Percentiles rank a stretch among this genome's conserved stretches.
These are phyloP conservation scores for Aspergillus diversus DNA, from an alignment of 495 filamentous ascomycete genomes.

Conservation along the genomic window DNA sequence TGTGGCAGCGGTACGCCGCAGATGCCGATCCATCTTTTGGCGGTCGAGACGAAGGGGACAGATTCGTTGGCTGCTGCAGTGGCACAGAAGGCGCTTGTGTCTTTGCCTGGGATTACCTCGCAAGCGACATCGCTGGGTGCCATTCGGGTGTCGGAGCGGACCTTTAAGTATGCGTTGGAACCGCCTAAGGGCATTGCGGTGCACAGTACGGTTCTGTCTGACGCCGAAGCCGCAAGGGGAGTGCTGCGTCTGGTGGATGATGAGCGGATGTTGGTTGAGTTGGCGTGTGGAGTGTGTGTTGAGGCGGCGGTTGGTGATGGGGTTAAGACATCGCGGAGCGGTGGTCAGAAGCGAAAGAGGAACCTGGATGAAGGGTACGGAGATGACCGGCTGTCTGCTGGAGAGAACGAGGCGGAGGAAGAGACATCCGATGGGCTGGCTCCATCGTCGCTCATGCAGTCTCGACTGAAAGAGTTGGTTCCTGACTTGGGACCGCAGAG, in stretches of 20 bases:
- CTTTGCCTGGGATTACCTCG: conserved; percentile 74
- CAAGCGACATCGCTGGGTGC: conserved; percentile 82
- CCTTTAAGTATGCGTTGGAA: conserved; percentile 64
- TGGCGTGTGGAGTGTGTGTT: conserved; percentile 79
- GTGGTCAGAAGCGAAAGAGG: conserved; percentile 44
- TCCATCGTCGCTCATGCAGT: conserved; percentile 29
- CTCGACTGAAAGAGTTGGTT: conserved; percentile 64
- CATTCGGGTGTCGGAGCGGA: conserved; percentile 67
- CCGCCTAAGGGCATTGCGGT: conserved; percentile 53
- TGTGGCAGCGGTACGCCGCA: not conserved
- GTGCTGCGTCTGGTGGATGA: conserved; percentile 79
- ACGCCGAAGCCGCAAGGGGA: conserved; percentile 79
- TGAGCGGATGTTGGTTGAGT: conserved; percentile 77
- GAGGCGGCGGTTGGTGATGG: conserved; percentile 57
- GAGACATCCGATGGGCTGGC: conserved; percentile 21
- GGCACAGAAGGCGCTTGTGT: conserved; percentile 60
- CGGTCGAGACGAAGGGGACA: conserved; percentile 82
- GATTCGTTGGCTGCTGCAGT: conserved; percentile 69
- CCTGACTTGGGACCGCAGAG: conserved; percentile 57
- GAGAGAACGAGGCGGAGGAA: conserved; percentile 39
- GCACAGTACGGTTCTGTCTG: conserved; percentile 69
- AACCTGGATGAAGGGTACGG: conserved; percentile 45
- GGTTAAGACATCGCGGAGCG: conserved; percentile 14
- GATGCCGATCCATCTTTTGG: conserved; percentile 62
- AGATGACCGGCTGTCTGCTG: conserved; percentile 42